Evolutionary conservation across 2,329 filamentous ascomycete genomes (phyloP).

Genomic region (Scortechinia acanthostroma): DNA sequence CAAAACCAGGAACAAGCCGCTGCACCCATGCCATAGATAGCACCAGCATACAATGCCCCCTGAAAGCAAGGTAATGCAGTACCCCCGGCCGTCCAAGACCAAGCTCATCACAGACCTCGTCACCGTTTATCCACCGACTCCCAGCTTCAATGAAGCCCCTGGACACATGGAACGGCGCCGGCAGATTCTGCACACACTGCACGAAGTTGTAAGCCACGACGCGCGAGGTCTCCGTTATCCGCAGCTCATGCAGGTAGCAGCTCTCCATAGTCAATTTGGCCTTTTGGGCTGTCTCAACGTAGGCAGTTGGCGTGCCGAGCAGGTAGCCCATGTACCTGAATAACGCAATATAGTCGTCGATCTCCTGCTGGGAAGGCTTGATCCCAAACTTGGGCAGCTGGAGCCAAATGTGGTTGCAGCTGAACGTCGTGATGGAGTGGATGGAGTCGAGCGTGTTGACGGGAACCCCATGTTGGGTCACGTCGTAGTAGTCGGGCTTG

Average conservation of each 20-base stretch:
- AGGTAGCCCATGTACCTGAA: constrained; percentile 26
- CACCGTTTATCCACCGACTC: constrained; percentile 25
- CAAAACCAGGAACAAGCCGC: not conserved
- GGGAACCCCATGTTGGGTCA: constrained; percentile 49
- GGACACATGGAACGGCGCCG: constrained; percentile 21
- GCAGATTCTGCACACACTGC: constrained; percentile 22
- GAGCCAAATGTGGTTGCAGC: constrained; percentile 52
- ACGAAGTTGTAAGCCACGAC: constrained; percentile 27
- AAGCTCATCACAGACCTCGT: constrained; percentile 23
- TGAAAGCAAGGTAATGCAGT: constrained; percentile 7
- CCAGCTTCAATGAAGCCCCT: constrained; percentile 22
- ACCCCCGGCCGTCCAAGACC: constrained; percentile 18
- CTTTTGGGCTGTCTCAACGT: constrained; percentile 11
- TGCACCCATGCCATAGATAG: constrained; percentile 9
- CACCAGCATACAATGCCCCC: constrained; percentile 8
- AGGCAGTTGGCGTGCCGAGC: constrained; percentile 14
- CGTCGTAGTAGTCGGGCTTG: constrained; percentile 50
- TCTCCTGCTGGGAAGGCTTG: constrained; percentile 45
- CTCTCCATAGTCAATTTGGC: constrained; percentile 22
- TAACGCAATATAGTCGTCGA: constrained; percentile 54
- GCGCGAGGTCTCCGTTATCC: constrained; percentile 19
- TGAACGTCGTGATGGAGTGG: constrained; percentile 56
- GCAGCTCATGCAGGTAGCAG: constrained; percentile 20
- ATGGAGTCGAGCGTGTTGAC: constrained; percentile 61
- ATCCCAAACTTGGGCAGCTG: constrained; percentile 59